These are phyloP conservation scores for Ramaria sp. DNA, from an alignment of 768 basidiomycete genomes.

Conservation along the genomic window DNA sequence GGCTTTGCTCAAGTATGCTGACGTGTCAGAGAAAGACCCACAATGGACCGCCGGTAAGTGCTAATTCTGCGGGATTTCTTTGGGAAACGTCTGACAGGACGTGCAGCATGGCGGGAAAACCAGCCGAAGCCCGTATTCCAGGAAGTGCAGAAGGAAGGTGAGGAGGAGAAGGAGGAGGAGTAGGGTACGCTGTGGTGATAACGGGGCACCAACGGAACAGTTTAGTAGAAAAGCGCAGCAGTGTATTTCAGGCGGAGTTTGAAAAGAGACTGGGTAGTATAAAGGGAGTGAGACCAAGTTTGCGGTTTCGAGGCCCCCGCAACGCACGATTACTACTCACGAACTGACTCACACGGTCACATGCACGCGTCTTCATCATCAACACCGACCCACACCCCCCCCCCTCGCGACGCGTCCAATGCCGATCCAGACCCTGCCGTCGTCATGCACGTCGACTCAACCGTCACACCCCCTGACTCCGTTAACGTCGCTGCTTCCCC, in stretches of 20 bases:
- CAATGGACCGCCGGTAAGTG: constrained; percentile 76
- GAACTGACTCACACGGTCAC: constrained; percentile 34
- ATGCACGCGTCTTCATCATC: constrained; percentile 10
- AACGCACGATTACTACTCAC: constrained; percentile 27
- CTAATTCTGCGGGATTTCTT: no score
- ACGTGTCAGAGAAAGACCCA: constrained; percentile 63
- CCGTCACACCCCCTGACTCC: constrained; percentile 37
- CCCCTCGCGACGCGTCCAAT: constrained; percentile 33
- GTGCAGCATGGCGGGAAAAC: constrained; percentile 71
- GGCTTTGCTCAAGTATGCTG: constrained; percentile 89
- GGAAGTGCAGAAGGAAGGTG: constrained; percentile 34
- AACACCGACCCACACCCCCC: constrained; percentile 22
- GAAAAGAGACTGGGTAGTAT: constrained; percentile 29
- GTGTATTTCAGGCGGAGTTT: constrained; percentile 20
- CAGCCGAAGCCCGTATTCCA: constrained; percentile 84
- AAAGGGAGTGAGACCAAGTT: constrained; percentile 5
- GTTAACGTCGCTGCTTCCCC: constrained; percentile 41
- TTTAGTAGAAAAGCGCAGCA: constrained; percentile 15
- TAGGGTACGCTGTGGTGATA: constrained; percentile 15
- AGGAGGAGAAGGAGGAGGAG: constrained; percentile 48
- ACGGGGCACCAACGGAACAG: constrained; percentile 14
- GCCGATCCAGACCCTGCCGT: constrained; percentile 28
- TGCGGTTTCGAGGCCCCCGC: constrained; percentile 10
- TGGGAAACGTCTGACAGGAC: not conserved
- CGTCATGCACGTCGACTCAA: constrained; percentile 33